A percentile compares a stretch with the other conserved stretches of the same genome.
phyloP scores from a whole-genome alignment of 1,284 basidiomycete genomes.

The Ustilago xerochloae region DNA sequence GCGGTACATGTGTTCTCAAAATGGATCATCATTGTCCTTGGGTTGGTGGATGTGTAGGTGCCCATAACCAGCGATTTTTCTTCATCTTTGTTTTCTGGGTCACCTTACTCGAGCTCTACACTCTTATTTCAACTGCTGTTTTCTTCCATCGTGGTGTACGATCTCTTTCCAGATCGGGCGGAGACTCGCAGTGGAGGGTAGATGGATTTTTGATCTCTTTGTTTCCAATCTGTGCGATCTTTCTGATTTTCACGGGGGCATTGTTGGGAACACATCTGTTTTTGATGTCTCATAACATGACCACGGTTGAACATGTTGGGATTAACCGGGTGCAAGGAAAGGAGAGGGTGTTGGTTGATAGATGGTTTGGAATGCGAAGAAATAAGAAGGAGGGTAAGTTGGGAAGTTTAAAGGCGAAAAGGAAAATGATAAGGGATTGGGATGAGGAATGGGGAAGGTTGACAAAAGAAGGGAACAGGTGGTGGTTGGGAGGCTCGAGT shows the following conservation, averaged over 20 bases:
- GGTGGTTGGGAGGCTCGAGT: slow-evolving; percentile 76
- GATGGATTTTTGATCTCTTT: slow-evolving; percentile 78
- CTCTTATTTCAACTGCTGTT: slow-evolving; percentile 71
- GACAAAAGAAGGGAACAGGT: slow-evolving; percentile 80
- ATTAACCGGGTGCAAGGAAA: slow-evolving; percentile 74
- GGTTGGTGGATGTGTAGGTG: slow-evolving; percentile 86
- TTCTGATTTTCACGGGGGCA: slow-evolving; percentile 76
- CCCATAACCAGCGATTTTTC: slow-evolving; percentile 83
- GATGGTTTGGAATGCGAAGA: slow-evolving; percentile 41
- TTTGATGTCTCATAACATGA: slow-evolving; percentile 76
- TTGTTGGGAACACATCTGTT: slow-evolving; percentile 75
- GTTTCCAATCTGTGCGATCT: slow-evolving; percentile 75
- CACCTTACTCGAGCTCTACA: slow-evolving; percentile 74
- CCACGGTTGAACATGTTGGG: slow-evolving; percentile 81
- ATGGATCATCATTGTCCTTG: slow-evolving; percentile 79
- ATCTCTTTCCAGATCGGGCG: slow-evolving; percentile 32
- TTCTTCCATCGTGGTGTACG: slow-evolving; percentile 59
- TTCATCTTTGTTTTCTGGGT: slow-evolving; percentile 77
- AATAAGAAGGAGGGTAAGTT: slow-evolving; percentile 50
- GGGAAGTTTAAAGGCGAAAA: slow-evolving; percentile 42
- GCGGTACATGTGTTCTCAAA: slow-evolving; percentile 78
- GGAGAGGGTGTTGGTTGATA: slow-evolving; percentile 73
- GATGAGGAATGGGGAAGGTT: slow-evolving; percentile 81
- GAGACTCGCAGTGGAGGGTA: slow-evolving; percentile 63
- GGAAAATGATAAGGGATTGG: slow-evolving; percentile 71